Evolutionary conservation across 192 early-diverging fungal genomes (phyloP).

Genomic region (Coemansia sp.): DNA sequence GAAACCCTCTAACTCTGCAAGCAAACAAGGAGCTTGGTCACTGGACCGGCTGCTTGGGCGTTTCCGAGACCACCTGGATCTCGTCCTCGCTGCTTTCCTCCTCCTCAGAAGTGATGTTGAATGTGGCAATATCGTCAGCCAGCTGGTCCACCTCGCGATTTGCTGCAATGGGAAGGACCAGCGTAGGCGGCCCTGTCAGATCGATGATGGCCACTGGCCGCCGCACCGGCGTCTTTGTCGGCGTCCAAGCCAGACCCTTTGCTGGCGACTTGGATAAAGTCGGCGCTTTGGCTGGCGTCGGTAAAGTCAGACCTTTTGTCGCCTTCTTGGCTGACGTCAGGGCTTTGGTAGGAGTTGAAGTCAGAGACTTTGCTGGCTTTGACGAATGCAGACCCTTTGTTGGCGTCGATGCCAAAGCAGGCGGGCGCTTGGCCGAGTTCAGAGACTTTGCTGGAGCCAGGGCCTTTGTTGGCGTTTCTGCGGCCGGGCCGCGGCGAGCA

Average conservation of each 20-base stretch:
- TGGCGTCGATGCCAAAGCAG: too few species aligned
- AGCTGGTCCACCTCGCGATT: conserved; percentile 13
- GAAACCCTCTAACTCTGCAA: too few species aligned
- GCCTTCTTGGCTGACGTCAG: too few species aligned
- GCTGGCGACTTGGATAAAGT: too few species aligned
- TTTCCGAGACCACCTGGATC: conserved; percentile 1
- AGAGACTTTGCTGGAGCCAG: neutral
- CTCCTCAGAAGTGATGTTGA: conserved; percentile 31
- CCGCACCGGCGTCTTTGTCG: neutral
- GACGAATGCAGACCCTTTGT: too few species aligned
- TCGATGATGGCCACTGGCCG: conserved; percentile 18
- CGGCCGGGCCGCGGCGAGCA: neutral
- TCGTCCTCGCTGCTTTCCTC: conserved; percentile 24
- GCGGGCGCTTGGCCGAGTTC: too few species aligned
- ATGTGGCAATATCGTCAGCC: conserved; percentile 11
- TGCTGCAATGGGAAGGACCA: neutral
- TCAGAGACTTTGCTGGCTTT: too few species aligned
- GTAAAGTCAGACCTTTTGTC: too few species aligned
- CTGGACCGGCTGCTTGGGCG: neutral
- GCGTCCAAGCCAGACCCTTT: neutral
- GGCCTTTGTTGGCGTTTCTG: conserved; percentile 20
- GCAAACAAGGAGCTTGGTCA: too few species aligned
- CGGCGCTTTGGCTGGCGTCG: too few species aligned
- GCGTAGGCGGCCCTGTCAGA: conserved; percentile 13
- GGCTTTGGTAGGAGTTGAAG: too few species aligned